Evolutionary conservation across 1,139 yeast genomes (phyloP).

Genomic region (Lodderomyces metapsilosis): DNA sequence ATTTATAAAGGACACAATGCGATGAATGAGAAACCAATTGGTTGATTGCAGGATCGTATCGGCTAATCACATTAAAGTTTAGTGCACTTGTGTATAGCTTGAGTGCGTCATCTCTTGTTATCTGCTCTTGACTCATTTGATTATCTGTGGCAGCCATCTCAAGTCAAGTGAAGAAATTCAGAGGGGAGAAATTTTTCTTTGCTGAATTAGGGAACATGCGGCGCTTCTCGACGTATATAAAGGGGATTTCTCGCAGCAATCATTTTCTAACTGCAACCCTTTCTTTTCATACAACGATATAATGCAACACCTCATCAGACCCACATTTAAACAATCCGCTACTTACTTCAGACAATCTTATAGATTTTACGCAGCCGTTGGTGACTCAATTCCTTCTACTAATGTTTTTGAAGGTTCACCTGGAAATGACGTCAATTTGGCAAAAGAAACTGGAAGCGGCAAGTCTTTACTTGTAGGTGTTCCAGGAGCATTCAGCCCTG

Average conservation of each 20-base stretch:
- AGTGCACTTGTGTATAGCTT: constrained; percentile 67
- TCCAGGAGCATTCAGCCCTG: constrained; percentile 91
- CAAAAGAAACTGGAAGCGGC: constrained; percentile 51
- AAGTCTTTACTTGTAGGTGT: constrained; percentile 72
- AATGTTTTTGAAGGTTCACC: constrained; percentile 65
- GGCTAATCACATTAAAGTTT: constrained; percentile 76
- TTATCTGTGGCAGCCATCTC: not conserved
- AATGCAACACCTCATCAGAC: constrained; percentile 11
- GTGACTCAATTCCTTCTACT: constrained; percentile 57
- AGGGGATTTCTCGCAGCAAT: not conserved
- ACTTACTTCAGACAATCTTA: constrained; percentile 10
- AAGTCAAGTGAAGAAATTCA: not conserved
- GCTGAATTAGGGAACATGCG: not conserved
- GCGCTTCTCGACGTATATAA: not conserved
- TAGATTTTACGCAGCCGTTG: constrained; percentile 41
- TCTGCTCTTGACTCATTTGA: constrained; percentile 15
- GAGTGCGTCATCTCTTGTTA: constrained; percentile 35
- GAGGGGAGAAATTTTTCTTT: not conserved
- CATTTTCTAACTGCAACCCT: not conserved
- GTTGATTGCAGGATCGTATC: constrained; percentile 80
- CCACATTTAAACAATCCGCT: constrained; percentile 10
- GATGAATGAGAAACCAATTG: constrained; percentile 74
- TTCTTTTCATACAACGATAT: not conserved
- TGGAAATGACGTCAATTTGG: constrained; percentile 59
- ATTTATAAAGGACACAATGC: constrained; percentile 77